A percentile compares a stretch with the other conserved stretches of the same genome.
Evolutionary conservation across 2,329 filamentous ascomycete genomes (phyloP).

Genomic region (Balansia obtecta): DNA sequence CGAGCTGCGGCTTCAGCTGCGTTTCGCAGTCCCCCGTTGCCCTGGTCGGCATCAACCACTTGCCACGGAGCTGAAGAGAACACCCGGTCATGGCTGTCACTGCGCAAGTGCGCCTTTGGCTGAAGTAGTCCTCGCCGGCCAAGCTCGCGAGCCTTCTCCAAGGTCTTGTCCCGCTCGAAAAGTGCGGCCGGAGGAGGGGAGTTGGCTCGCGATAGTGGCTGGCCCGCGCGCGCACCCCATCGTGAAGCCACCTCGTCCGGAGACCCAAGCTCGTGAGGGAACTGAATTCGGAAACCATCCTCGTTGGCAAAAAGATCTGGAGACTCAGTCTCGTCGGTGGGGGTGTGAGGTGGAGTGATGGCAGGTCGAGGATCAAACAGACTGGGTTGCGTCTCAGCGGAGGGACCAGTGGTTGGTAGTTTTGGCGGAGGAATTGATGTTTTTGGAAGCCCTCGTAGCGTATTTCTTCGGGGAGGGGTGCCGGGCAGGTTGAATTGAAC

Average conservation of each 20-base stretch:
- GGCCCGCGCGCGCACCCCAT: slow-evolving; percentile 66
- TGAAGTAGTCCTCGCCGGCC: slow-evolving; percentile 46
- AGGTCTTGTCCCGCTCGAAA: slow-evolving; percentile 49
- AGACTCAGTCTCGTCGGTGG: slow-evolving; percentile 31
- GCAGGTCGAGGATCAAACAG: slow-evolving; percentile 36
- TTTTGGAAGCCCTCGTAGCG: slow-evolving; percentile 17
- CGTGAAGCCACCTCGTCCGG: slow-evolving; percentile 63
- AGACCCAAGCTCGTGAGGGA: slow-evolving; percentile 40
- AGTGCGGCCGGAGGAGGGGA: slow-evolving; percentile 66
- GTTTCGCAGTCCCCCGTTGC: slow-evolving; percentile 84
- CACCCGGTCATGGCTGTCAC: slow-evolving; percentile 53
- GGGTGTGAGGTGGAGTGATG: slow-evolving; percentile 44
- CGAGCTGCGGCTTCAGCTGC: slow-evolving; percentile 69
- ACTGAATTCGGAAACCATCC: slow-evolving; percentile 44
- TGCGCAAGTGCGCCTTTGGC: slow-evolving; percentile 37
- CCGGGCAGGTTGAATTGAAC: slow-evolving; percentile 68
- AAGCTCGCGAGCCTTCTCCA: slow-evolving; percentile 45
- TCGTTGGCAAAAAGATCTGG: slow-evolving; percentile 44
- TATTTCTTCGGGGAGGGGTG: slow-evolving; percentile 29
- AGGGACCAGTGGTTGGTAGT: slow-evolving; percentile 12
- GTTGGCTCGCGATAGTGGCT: slow-evolving; percentile 64
- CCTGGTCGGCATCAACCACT: slow-evolving; percentile 75
- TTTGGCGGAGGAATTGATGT: slow-evolving; percentile 15
- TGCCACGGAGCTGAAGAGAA: slow-evolving; percentile 74
- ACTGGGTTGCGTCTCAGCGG: slow-evolving; percentile 32